These are phyloP conservation scores for Pontederia paniculata DNA, from an alignment of 176 grass and related monocot genomes.

Conservation along the genomic window DNA sequence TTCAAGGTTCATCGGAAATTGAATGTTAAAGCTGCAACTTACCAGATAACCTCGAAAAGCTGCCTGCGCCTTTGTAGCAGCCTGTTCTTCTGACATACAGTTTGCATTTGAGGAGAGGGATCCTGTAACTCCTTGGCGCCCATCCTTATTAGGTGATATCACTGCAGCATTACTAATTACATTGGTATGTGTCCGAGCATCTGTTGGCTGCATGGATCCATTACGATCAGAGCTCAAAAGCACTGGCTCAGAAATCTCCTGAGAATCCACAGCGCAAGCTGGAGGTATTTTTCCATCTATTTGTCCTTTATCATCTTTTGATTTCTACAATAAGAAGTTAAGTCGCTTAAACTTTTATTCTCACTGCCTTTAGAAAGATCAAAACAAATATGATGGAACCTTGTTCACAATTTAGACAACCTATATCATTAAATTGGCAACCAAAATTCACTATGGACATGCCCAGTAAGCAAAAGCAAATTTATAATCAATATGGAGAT, in stretches of 20 bases:
- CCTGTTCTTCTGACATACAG: slow-evolving; percentile 48
- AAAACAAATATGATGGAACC: background rate
- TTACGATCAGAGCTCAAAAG: slow-evolving; percentile 38
- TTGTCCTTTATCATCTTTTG: slow-evolving; percentile 31
- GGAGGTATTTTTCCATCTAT: slow-evolving; percentile 35
- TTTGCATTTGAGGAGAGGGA: slow-evolving; percentile 24
- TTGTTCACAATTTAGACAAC: background rate
- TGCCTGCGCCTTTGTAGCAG: slow-evolving; percentile 78
- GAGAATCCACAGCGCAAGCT: slow-evolving; percentile 26
- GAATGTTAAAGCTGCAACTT: slow-evolving; percentile 2
- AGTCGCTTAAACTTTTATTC: background rate
- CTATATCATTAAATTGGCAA: too few species aligned
- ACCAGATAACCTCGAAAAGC: slow-evolving; percentile 95
- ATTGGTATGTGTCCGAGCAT: slow-evolving; percentile 29
- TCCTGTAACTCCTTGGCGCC: slow-evolving; percentile 21
- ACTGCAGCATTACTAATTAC: slow-evolving; percentile 9
- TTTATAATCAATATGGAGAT: too few species aligned
- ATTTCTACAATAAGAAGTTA: slow-evolving; percentile 33
- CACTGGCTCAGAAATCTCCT: slow-evolving; percentile 66
- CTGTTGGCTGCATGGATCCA: slow-evolving; percentile 19
- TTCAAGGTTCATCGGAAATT: background rate
- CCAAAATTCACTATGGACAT: too few species aligned
- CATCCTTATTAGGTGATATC: slow-evolving; percentile 6
- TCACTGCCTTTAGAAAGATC: background rate
- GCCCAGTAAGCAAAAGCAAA: too few species aligned